Evolutionary conservation across 2,329 filamentous ascomycete species (phyloP).

Genomic region (Scedosporium aurantiacum): DNA sequence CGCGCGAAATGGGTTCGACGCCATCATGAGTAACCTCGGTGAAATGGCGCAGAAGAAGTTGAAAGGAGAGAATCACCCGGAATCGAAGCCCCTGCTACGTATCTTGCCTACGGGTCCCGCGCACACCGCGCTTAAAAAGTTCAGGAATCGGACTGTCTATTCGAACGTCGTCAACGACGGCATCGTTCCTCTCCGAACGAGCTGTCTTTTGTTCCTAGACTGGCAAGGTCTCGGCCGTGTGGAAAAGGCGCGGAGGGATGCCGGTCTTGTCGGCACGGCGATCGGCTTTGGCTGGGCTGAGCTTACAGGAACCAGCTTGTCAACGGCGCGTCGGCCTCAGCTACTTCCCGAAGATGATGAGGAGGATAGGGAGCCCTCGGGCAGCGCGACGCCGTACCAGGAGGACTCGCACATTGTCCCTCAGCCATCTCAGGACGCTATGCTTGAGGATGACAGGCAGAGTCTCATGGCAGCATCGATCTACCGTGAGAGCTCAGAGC

Average conservation of each 20-base stretch:
- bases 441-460: slow-evolving; percentile 53
- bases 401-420: slow-evolving; percentile 50
- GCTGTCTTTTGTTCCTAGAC: slow-evolving; percentile 90
- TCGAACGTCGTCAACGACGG: slow-evolving; percentile 97
- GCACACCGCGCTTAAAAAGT: slow-evolving; percentile 75
- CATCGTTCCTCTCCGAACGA: slow-evolving; percentile 88
- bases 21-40: slow-evolving; percentile 71
- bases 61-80: slow-evolving; percentile 54
- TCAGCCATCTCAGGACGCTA: slow-evolving; percentile 55
- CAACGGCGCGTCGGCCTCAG: slow-evolving; percentile 30
- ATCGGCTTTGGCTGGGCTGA: slow-evolving; percentile 94
- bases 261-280: slow-evolving; percentile 82
- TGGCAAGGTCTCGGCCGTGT: slow-evolving; percentile 91
- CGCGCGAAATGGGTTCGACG: slow-evolving; percentile 76
- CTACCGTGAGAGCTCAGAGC: slow-evolving; percentile 16
- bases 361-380: slow-evolving; percentile 18
- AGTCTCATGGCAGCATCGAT: slow-evolving; percentile 38
- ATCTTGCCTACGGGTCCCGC: slow-evolving; percentile 88
- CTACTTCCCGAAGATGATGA: slow-evolving; percentile 26
- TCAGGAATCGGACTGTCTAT: slow-evolving; percentile 83
- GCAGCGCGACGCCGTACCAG: slow-evolving; percentile 18
- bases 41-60: slow-evolving; percentile 52
- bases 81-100: slow-evolving; percentile 77
- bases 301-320: slow-evolving; percentile 61
- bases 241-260: slow-evolving; percentile 86